A percentile compares a stretch with the other conserved stretches of the same genome.
These are phyloP conservation scores for Zizania latifolia DNA, from an alignment of 176 grass and related monocot genomes.

Conservation along the genomic window DNA sequence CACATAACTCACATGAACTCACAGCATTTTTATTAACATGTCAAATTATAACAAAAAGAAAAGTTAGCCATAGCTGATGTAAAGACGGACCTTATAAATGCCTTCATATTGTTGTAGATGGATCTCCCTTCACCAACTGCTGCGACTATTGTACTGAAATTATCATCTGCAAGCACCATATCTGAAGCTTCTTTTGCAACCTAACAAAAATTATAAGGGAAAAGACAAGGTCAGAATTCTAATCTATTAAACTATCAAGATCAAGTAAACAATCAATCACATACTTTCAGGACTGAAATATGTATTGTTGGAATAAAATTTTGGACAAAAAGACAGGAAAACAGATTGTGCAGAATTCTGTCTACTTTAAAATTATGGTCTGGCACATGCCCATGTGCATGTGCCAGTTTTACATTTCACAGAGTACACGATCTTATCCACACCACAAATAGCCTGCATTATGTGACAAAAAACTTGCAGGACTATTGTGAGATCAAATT, in stretches of 20 bases:
- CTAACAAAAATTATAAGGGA: slow-evolving; percentile 27
- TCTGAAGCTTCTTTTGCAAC: slow-evolving; percentile 98
- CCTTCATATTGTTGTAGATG: slow-evolving; percentile 98
- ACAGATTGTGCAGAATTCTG: not conserved
- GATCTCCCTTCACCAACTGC: slow-evolving; percentile 96
- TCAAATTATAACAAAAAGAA: slow-evolving; percentile 1
- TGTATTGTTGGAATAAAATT: not conserved
- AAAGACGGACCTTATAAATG: slow-evolving; percentile 77
- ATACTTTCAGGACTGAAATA: not conserved
- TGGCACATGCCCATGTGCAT: not conserved
- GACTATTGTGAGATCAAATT: not conserved
- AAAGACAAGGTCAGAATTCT: not conserved
- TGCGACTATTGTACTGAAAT: slow-evolving; percentile 97
- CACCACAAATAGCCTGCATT: slow-evolving; percentile 6
- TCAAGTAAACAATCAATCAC: not conserved
- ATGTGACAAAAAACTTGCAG: not conserved
- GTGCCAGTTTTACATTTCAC: not conserved
- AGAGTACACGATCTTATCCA: not conserved
- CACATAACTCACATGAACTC: slow-evolving; percentile 19
- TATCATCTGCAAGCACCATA: slow-evolving; percentile 99
- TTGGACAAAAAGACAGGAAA: not conserved
- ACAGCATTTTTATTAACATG: not conserved
- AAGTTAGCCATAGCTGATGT: slow-evolving; percentile 12
- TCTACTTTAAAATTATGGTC: not conserved
- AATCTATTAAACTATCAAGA: not conserved